Evolutionary conservation across 768 basidiomycete genomes (phyloP).

Genomic region (Cystobasidium ongulense): DNA sequence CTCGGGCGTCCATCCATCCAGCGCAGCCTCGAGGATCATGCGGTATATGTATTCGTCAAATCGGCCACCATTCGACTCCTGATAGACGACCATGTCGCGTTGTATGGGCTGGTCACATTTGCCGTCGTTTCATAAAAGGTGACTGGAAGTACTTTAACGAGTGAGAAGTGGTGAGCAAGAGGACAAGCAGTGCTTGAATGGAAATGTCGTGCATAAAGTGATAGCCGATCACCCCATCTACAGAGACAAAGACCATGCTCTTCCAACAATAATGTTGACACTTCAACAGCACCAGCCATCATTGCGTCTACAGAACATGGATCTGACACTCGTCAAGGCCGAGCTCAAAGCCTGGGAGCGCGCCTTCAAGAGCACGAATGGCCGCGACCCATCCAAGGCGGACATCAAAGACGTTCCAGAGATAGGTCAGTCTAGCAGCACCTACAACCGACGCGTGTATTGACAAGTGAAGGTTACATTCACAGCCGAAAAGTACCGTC

Average conservation of each 20-base stretch:
- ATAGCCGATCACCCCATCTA: too few species aligned
- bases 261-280: neutral
- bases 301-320: neutral
- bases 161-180: too few species aligned
- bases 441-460: neutral
- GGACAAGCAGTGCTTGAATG: too few species aligned
- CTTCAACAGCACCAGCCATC: neutral
- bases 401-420: constrained; percentile 46
- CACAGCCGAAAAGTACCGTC: constrained; percentile 39
- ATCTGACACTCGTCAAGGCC: constrained; percentile 29
- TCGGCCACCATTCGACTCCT: neutral
- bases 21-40: neutral
- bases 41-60: neutral
- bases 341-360: constrained; percentile 48
- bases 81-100: neutral
- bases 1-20: constrained; percentile 1
- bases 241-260: neutral
- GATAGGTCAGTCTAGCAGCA: constrained; percentile 43
- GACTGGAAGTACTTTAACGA: too few species aligned
- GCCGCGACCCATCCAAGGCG: constrained; percentile 44
- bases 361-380: constrained; percentile 43
- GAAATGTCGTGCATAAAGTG: too few species aligned
- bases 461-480: neutral
- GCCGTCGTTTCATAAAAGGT: too few species aligned
- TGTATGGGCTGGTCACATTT: too few species aligned